Base-by-base conservation (phyloP, 257 asterid species). In the Fraxinus quadrangulata region DNA sequence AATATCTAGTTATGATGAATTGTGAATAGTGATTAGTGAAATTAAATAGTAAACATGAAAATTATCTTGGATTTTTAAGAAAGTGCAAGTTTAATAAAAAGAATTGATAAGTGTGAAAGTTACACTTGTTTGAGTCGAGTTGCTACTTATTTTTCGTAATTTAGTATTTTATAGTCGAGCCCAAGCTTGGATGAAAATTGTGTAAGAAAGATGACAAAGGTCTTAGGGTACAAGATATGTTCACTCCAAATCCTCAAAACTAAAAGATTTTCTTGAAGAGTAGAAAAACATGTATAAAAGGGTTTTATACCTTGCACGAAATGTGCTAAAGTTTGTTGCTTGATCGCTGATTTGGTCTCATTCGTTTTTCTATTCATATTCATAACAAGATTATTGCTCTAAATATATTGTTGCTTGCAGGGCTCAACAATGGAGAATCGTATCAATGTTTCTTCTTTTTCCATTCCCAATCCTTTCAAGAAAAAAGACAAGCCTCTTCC, bases 401-500 rank as follows among this genome's bases (percentile, higher is more conserved):
- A 73, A 26, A 4, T 23, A 37, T 11, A 72, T 28, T 39, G 45
- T 73, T 71, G 70, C 61, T 79, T 79, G 28, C 23, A 75, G 30
- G 49, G 11, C 76, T 70, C 76, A 49, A 59, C 28, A 17, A 87
- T 87, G 97, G 87, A 86, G 70, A 82, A 82, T 30, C 34, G 33
- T 6, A 51, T 67, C 12, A 65, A 33, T 33, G 24, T 76, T 12
- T 73, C 31, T 73, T 77, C 75, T 11, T 63, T 63, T 28, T 72
- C 67, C 75, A 42, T 78, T 31, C 23, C 61, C n/a, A 28, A 75
- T 30, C 6, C 82, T 54, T 83, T 84, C 80, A 86, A 78, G 86
- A 82, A 86, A 74, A 34, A 19, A 10, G 72, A 71, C 23, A 72
- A 74, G 30, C 85, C 87, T 34, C 85, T 76, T 69, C 93, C 96